Evolutionary conservation across 163 green algal species (phyloP), one percentile per base, ranked within the genome.

Genomic region (Chlamydomonas reinhardtii): DNA sequence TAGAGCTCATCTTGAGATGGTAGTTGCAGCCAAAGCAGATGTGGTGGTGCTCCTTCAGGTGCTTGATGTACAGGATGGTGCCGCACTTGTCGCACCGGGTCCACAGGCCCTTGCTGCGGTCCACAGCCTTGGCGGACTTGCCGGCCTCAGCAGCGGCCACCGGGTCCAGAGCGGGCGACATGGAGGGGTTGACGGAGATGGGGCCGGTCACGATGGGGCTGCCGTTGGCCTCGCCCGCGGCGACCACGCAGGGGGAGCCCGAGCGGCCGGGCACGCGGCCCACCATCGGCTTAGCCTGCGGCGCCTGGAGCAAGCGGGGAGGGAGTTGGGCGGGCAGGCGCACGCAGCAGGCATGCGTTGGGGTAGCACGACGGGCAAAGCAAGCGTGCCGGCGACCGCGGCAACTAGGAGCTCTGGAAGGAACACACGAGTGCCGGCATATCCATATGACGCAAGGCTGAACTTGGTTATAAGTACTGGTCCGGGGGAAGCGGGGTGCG

Each of bases 51-150:
- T 94, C 86, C 87, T 94, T 94, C 17, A 94, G 78, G 75, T 95
- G 92, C 91, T 95, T 95, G 84, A 95, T 92, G 90, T 95, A 95
- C 61, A 95, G 84, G 59, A 95, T 95, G 37, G 93, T 92, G 16
- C 92, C 92, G 74, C 92, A 95, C 76, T 94, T 94, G 86, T 95
- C 92, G 71, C 92, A 95, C 52, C 92, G 92, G 0, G 92, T 94
- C 92, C 92, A 95, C 22, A 95, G 91, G 59, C 92, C 92, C 86
- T 95, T 94, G 89, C 83, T 91, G 85, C 91, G 89, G 76, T 94
- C 91, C 32, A 93, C 90, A 35, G 88, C 71, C 73, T 87, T 87
- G 64, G 66, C 68, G 54, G 35, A 72, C 86, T 84, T 88, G 74
- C 31, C 48, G 37, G 82, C 81, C 11, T 68, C 5, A 4, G 69